These are phyloP conservation scores for Talaromyces sp. DNA, from an alignment of 2,329 filamentous ascomycete genomes.

Conservation along the genomic window DNA sequence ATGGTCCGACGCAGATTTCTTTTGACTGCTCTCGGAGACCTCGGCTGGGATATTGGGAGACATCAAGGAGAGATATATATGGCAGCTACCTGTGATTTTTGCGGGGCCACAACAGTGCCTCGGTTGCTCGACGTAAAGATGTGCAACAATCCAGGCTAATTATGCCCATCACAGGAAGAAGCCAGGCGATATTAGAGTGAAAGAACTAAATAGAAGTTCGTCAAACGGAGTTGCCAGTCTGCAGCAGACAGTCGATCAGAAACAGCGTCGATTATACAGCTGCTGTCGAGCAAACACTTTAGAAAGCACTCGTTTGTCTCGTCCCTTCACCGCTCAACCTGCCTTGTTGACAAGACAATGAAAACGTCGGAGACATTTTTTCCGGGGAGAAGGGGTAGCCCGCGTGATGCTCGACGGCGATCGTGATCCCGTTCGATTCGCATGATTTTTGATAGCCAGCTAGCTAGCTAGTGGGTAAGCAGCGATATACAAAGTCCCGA, in stretches of 20 bases:
- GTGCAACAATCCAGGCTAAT: background rate
- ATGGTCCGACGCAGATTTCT: constrained; percentile 28
- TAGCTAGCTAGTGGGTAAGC: background rate
- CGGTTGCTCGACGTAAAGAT: background rate
- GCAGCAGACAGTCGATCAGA: background rate
- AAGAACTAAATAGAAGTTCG: background rate
- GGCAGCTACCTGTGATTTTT: background rate
- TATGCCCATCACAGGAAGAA: background rate
- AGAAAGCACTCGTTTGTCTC: background rate
- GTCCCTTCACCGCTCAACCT: background rate
- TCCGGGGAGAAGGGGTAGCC: background rate
- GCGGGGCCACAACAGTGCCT: background rate
- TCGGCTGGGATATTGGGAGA: background rate
- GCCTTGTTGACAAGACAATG: background rate
- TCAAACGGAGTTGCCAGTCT: background rate
- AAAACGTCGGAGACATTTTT: background rate
- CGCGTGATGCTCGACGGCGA: background rate
- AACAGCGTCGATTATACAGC: background rate
- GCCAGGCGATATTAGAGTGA: background rate
- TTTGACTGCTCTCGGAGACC: background rate
- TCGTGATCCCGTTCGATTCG: background rate
- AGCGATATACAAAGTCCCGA: background rate
- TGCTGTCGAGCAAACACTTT: background rate
- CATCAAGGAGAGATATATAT: background rate
- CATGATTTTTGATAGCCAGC: background rate